These are phyloP conservation scores for Myxozyma nipponensis DNA, from an alignment of 805 yeast genomes.

Conservation along the genomic window DNA sequence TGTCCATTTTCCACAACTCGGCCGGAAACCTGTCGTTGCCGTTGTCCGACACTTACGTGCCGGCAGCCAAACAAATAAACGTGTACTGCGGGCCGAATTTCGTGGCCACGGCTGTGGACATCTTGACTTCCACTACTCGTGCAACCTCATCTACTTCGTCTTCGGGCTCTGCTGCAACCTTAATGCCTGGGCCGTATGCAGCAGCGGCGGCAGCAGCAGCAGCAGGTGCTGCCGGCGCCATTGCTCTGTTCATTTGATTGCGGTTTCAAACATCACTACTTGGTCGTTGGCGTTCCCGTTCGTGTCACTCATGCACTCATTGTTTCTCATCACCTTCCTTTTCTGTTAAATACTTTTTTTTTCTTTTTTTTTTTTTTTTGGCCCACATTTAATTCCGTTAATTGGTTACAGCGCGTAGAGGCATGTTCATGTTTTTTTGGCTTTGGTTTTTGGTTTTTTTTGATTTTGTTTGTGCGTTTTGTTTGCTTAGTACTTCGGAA, in stretches of 20 bases:
- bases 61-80: slow-evolving; percentile 31
- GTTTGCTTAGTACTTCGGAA: too few species aligned
- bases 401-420: too few species aligned
- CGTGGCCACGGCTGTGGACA: slow-evolving; percentile 8
- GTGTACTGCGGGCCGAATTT: slow-evolving; percentile 24
- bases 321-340: too few species aligned
- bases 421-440: too few species aligned
- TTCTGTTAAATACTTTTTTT: slow-evolving; percentile 4
- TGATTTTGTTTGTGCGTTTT: too few species aligned
- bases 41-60: slow-evolving; percentile 32
- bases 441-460: too few species aligned
- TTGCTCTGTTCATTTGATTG: too few species aligned
- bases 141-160: slow-evolving; percentile 10
- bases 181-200: background rate
- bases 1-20: slow-evolving; percentile 30
- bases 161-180: background rate
- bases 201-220: slow-evolving; percentile 1
- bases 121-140: background rate
- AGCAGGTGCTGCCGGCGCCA: slow-evolving; percentile 1
- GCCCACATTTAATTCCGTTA: too few species aligned
- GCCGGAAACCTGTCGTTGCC: slow-evolving; percentile 30
- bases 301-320: too few species aligned
- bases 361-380: background rate
- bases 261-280: too few species aligned
- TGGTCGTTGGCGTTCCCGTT: too few species aligned